Evolutionary conservation across 768 basidiomycete species (phyloP).

Genomic region (Exsudoporus frostii): DNA sequence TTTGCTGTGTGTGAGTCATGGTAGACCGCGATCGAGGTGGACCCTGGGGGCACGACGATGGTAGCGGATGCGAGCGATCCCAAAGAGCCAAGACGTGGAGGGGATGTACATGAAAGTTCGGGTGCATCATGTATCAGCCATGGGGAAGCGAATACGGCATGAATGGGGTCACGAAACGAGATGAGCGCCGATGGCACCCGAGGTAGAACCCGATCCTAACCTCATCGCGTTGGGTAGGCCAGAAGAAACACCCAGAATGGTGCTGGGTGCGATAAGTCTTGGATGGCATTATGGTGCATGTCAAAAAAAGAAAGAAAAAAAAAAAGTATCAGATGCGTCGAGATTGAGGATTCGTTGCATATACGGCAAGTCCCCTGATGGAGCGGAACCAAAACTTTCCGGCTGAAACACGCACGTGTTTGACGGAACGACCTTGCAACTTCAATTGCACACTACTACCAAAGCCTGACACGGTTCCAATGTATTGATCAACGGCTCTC

Average conservation of each 20-base stretch:
- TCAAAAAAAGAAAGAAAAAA: neutral
- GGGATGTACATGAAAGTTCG: too few relatives aligned
- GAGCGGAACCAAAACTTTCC: neutral
- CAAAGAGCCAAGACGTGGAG: neutral
- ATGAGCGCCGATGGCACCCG: neutral
- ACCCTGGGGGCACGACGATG: neutral
- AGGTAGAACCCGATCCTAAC: neutral
- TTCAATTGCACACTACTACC: too few relatives aligned
- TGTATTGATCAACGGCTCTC: too few relatives aligned
- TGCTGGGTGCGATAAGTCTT: neutral
- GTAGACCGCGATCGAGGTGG: slow-evolving; percentile 1
- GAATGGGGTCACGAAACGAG: neutral
- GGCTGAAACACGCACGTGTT: too few relatives aligned
- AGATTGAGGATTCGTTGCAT: neutral
- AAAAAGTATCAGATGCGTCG: neutral
- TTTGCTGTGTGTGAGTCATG: slow-evolving; percentile 1
- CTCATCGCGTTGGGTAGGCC: neutral
- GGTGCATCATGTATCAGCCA: neutral
- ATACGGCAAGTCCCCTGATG: neutral
- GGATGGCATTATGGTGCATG: neutral
- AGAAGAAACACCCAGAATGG: neutral
- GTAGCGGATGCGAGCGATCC: neutral
- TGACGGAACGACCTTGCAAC: too few relatives aligned
- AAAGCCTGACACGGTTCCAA: too few relatives aligned
- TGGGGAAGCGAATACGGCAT: neutral